Conservation (phyloP, 225 moss, liverwort and hornwort genomes). For the Anthoceros angustus region DNA sequence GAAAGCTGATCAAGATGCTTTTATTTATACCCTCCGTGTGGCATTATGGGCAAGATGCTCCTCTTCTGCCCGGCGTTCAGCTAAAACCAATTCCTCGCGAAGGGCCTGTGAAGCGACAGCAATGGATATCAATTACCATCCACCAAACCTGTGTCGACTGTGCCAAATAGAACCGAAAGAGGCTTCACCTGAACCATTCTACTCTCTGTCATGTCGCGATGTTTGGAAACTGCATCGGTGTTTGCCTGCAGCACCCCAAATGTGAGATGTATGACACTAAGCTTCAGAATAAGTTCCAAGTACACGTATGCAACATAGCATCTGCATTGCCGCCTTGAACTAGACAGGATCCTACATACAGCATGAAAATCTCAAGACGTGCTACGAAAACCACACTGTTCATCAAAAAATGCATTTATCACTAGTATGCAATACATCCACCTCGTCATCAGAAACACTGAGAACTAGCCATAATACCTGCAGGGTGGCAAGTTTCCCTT, state of each 20-base stretch:
- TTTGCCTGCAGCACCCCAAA: background rate
- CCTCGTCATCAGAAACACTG: background rate
- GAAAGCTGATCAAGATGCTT: no score
- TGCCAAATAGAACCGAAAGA: no score
- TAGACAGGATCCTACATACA: no score
- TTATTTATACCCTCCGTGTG: background rate
- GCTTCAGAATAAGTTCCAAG: background rate
- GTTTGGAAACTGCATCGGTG: slow-evolving; percentile 7
- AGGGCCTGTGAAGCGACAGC: slow-evolving; percentile 4
- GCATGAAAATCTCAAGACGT: no score
- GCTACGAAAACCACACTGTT: no score
- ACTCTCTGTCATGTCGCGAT: slow-evolving; percentile 11
- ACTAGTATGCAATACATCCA: background rate
- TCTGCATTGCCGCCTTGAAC: no score
- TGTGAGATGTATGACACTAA: background rate
- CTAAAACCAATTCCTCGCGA: slow-evolving; percentile 7
- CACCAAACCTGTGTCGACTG: no score
- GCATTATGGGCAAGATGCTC: slow-evolving; percentile 9
- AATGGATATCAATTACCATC: background rate
- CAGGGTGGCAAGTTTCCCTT: slow-evolving; percentile 13
- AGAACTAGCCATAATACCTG: background rate
- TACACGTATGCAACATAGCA: background rate
- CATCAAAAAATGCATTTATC: no score
- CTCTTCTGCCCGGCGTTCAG: slow-evolving; percentile 11
- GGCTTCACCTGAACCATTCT: slow-evolving; percentile 8